Base-by-base conservation (phyloP, 768 basidiomycete species). In the Auricularia sp. region DNA sequence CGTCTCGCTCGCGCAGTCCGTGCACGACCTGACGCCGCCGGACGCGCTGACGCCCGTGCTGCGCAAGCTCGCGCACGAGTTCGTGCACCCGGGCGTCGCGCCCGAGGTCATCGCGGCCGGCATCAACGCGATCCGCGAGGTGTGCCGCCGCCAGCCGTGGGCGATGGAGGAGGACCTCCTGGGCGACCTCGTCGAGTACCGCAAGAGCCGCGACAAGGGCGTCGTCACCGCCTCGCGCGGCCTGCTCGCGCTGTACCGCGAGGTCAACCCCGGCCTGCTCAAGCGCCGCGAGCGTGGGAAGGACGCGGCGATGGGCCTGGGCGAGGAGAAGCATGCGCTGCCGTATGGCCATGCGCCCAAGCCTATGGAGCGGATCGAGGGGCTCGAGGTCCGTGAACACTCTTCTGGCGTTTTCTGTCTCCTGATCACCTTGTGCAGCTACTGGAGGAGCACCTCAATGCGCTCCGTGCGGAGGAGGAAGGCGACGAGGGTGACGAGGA, bases 51-150 rank as follows among this genome's bases (percentile, higher is more conserved):
- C 84, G 3, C 97, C 97, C 12, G 90, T 95, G 56, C 79, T 99
- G 64, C 83, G 85, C 61, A 99, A 98, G 75, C 77, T 99, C 64
- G 94, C 95, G 0, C 85, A 89, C 70, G 96, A 99, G 72, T 99
- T 98, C 69, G 90, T 99, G 2, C 95, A 98, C 74, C 95, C 96
- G 0, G 97, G 97, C 60, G 97, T 98, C 2, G 92, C 92, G 1
- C 85, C 88, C 69, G 94, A 98, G 74, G 93, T 98, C 70, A 90
- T 98, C 66, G 87, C 95, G 1, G 97, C 96, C 0, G 97, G 97
- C n/a, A 77, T 99, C 67, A 99, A 99, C 74, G 84, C 92, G 16
- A 93, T 99, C 51, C 82, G 94, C 36, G 96, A 98, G 74, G 84
- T 99, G n/a, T 97, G 93, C 73, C 76, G 90, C 36, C 76, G 96